Conservation (phyloP, 2,329 filamentous ascomycete species). For the Colletotrichum limetticola region DNA sequence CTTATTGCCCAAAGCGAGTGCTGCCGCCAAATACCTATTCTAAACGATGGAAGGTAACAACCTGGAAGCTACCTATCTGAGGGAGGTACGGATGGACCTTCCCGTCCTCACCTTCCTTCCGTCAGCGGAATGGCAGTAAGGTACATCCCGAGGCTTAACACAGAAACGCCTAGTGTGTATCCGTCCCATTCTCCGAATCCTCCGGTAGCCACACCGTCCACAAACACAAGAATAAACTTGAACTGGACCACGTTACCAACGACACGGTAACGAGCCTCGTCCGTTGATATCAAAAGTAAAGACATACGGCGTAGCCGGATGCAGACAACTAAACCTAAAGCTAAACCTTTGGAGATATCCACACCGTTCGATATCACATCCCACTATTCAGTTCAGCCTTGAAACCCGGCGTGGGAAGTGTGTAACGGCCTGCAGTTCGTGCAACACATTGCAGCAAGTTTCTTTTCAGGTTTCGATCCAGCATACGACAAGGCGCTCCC, state of each 20-base stretch:
- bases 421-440: neutral
- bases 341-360: neutral
- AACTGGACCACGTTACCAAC: neutral
- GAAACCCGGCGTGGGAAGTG: neutral
- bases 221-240: neutral
- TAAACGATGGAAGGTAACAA: too few species aligned
- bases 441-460: neutral
- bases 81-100: too few species aligned
- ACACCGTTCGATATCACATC: neutral
- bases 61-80: too few species aligned
- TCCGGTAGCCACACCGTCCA: neutral
- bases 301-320: neutral
- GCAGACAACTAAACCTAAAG: neutral
- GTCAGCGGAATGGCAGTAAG: too few species aligned
- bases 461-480: neutral
- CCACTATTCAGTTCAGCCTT: conserved; percentile 8
- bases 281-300: neutral
- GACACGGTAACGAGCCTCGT: neutral
- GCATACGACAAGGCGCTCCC: neutral
- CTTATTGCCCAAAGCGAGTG: too few species aligned
- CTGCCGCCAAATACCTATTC: too few species aligned
- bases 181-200: neutral
- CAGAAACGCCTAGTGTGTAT: conserved; percentile 5
- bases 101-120: too few species aligned
- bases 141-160: neutral